Evolutionary conservation across 2,329 filamentous ascomycete species (phyloP), one percentile per base, ranked within the genome.

Genomic region (Neonectria sp.): DNA sequence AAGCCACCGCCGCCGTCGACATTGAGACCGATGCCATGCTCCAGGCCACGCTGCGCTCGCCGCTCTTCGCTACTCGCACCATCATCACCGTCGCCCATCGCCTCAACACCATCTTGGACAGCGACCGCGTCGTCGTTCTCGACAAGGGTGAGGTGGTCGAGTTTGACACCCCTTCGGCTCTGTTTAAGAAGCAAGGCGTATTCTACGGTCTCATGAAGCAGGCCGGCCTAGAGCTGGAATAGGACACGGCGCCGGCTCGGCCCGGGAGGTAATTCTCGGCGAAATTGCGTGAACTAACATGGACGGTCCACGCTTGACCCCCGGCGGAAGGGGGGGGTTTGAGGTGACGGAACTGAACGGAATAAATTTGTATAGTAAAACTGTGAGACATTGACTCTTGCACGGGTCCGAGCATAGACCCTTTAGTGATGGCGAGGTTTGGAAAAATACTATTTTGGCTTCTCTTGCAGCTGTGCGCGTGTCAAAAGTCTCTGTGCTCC

Each of bases 81-180:
- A 98, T 99, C 81, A 97, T 99, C 81, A 99, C 96, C 1, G 97
- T 99, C 76, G 96, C 96, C 29, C 96, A 99, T 84, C 92, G 96
- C 62, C 97, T 99, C 84, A 98, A 98, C 84, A 99, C 96, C 12
- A 98, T 99, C 76, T 88, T 99, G 33, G 90, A 92, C 79, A 90
- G 88, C 68, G 95, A 99, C 83, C 90, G 95, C 57, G 96, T 99
- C 69, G 91, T 99, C 40, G 96, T 99, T 56, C 89, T 99, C 6
- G 95, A 98, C 78, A 92, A 93, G 81, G 96, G 96, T 49, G 89
- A 91, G 75, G 95, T 99, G 48, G 92, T 91, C 56, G 96, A 99
- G 81, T 99, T 98, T 81, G 96, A 97, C 80, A 94, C 91, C 7
- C 96, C 96, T 2, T 86, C 89, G 45, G 90, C 92, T 70, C 86